Evolutionary conservation across 2,329 filamentous ascomycete species (phyloP).

Genomic region (Emmonsiellopsis sp.): DNA sequence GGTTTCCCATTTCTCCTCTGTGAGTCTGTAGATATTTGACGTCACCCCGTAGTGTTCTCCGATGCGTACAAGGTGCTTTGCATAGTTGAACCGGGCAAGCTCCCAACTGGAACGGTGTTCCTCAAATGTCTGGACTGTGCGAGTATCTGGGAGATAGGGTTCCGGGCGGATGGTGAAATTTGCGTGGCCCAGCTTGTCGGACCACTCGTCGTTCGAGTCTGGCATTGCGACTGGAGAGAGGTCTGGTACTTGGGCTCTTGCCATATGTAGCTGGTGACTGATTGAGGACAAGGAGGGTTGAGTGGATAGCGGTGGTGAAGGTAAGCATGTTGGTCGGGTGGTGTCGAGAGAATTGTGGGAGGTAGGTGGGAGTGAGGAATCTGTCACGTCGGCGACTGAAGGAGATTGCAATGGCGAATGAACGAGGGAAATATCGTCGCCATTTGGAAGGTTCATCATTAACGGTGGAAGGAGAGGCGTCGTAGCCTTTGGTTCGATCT

Average conservation of each 20-base stretch:
- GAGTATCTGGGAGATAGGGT: constrained; percentile 62
- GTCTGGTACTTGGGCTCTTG: constrained; percentile 40
- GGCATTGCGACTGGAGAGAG: constrained; percentile 60
- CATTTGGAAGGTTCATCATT: constrained; percentile 50
- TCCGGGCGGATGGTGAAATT: constrained; percentile 83
- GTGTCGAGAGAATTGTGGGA: constrained; percentile 40
- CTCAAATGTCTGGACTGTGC: constrained; percentile 52
- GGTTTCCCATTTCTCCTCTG: constrained; percentile 79
- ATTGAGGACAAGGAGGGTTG: constrained; percentile 73
- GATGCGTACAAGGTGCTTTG: constrained; percentile 77
- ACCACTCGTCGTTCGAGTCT: constrained; percentile 67
- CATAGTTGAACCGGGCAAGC: constrained; percentile 72
- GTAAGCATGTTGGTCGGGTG: constrained; percentile 37
- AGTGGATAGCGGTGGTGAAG: constrained; percentile 66
- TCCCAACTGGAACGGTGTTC: constrained; percentile 74
- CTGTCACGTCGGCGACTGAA: constrained; percentile 55
- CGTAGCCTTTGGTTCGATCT: constrained; percentile 58
- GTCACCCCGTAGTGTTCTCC: constrained; percentile 86
- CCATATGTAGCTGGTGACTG: constrained; percentile 40
- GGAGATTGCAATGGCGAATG: constrained; percentile 83
- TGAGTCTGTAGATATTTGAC: constrained; percentile 78
- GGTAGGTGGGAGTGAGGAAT: constrained; percentile 22
- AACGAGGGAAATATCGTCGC: constrained; percentile 46
- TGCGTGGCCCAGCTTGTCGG: constrained; percentile 75
- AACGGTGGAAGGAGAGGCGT: constrained; percentile 81